Percentiles rank a stretch among this genome's conserved stretches.
Evolutionary conservation across 768 basidiomycete species (phyloP).

Genomic region (Pleurotus cornucopiae): DNA sequence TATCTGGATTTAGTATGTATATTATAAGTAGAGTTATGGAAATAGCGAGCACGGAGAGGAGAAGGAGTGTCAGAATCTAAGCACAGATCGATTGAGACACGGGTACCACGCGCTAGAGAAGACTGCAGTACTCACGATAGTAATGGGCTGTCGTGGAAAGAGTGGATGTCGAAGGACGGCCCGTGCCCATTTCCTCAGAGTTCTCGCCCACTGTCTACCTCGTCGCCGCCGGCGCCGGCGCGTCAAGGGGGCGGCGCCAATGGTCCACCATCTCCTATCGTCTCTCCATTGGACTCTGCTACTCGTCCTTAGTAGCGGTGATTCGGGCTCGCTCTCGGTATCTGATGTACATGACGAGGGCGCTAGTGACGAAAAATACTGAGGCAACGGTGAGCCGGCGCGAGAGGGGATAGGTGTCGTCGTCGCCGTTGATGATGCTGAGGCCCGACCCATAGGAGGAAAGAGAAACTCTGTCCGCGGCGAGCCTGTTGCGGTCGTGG

Average conservation of each 20-base stretch:
- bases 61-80: slow-evolving; percentile 65
- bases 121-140: slow-evolving; percentile 56
- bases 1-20: slow-evolving; percentile 94
- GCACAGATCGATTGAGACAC: slow-evolving; percentile 10
- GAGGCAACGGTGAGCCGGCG: slow-evolving; percentile 53
- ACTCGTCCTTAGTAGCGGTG: slow-evolving; percentile 37
- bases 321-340: slow-evolving; percentile 55
- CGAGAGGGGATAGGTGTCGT: slow-evolving; percentile 62
- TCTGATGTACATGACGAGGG: slow-evolving; percentile 57
- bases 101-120: slow-evolving; percentile 1
- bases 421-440: slow-evolving; percentile 35
- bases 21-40: slow-evolving; percentile 84
- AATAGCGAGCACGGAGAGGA: slow-evolving; percentile 78
- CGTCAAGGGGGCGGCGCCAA: slow-evolving; percentile 11
- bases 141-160: slow-evolving; percentile 76
- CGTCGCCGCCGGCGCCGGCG: slow-evolving; percentile 50
- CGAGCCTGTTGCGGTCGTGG: slow-evolving; percentile 16
- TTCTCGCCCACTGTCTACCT: slow-evolving; percentile 41
- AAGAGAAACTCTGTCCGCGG: slow-evolving; percentile 25
- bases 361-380: slow-evolving; percentile 39
- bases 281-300: slow-evolving; percentile 38
- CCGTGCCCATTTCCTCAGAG: slow-evolving; percentile 50
- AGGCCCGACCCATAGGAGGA: slow-evolving; percentile 22
- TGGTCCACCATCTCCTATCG: slow-evolving; percentile 55
- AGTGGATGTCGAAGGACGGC: slow-evolving; percentile 65